Evolutionary conservation across 2,329 filamentous ascomycete species (phyloP), one percentile per base, ranked within the genome.

Genomic region (Alternaria sp.): DNA sequence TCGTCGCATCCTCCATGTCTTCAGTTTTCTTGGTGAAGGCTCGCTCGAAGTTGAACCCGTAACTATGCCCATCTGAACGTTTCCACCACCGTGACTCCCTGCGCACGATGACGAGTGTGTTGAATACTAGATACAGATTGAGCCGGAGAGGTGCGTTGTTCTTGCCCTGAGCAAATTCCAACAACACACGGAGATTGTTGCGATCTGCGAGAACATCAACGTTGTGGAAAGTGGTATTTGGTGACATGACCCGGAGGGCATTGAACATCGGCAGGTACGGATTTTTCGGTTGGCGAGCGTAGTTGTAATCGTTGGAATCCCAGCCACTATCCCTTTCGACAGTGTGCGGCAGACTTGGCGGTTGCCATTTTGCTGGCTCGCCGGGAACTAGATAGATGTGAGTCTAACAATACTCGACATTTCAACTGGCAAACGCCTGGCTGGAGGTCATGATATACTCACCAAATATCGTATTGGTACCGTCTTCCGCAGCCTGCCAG

Each of bases 191-290:
- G 2, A 77, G 65, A 25, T 71, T 76, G 61, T 76, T 77, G 3
- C 75, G 71, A 23, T 77, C 74, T 6, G 71, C 72, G 18, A 77
- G 61, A 4, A 77, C 58, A 26, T 76, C 75, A 23, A 75, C 47
- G 26, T 72, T 57, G 18, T 61, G 65, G 47, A 76, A 70, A 6
- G 64, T 53, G 46, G 62, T 72, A 11, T 60, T 45, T 5, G 73
- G 69, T 11, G 71, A 72, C 71, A 75, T 73, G 18, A 68, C 45
- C 9, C 53, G 60, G 21, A 77, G 58, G 23, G 74, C 74, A 9
- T 69, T 61, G 50, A 76, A 76, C 65, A 76, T 68, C 10, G 74
- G 66, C 5, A 66, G 61, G 53, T 71, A 78, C 1, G 75, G 73
- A n/a, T 70, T 60, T 9, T 51, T 54, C 3, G 72, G 70, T 23